phyloP scores from a whole-genome alignment of 2,329 filamentous ascomycete species.

The Endothia cerciana region DNA sequence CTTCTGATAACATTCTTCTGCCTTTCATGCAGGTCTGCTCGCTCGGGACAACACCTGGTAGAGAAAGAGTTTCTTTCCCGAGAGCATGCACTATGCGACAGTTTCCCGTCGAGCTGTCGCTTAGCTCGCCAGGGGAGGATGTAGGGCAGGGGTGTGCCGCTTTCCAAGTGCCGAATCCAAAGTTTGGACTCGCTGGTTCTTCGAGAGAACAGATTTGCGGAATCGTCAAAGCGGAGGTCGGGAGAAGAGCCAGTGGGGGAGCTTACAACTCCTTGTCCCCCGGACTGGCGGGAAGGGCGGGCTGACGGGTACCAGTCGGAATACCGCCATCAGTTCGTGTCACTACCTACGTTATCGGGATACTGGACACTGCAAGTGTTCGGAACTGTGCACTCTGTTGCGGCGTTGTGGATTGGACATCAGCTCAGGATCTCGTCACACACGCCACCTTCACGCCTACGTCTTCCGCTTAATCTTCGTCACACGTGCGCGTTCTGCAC shows the following conservation, averaged over 20 bases:
- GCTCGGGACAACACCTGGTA: too few species aligned
- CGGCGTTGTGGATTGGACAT: neutral
- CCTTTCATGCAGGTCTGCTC: neutral
- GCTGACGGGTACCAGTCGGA: neutral
- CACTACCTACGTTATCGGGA: neutral
- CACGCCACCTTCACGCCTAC: neutral
- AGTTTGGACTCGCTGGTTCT: too few species aligned
- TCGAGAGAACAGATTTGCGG: too few species aligned
- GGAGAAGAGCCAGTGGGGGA: neutral
- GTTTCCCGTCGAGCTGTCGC: too few species aligned
- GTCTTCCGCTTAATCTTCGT: neutral
- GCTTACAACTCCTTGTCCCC: neutral
- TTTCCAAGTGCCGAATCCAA: too few species aligned
- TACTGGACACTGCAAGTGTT: slow-evolving; percentile 7
- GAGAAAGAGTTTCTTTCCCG: too few species aligned
- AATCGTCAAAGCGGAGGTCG: neutral
- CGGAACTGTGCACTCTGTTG: neutral
- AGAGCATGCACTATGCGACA: neutral
- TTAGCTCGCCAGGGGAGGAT: too few species aligned
- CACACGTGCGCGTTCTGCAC: neutral
- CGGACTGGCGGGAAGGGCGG: neutral
- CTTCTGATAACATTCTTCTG: neutral
- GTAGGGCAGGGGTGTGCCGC: too few species aligned
- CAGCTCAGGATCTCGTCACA: slow-evolving; percentile 4
- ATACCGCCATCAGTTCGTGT: too few species aligned